These are phyloP conservation scores for Monilinia vaccinii-corymbosi DNA, from an alignment of 2,329 filamentous ascomycete genomes.

Conservation along the genomic window DNA sequence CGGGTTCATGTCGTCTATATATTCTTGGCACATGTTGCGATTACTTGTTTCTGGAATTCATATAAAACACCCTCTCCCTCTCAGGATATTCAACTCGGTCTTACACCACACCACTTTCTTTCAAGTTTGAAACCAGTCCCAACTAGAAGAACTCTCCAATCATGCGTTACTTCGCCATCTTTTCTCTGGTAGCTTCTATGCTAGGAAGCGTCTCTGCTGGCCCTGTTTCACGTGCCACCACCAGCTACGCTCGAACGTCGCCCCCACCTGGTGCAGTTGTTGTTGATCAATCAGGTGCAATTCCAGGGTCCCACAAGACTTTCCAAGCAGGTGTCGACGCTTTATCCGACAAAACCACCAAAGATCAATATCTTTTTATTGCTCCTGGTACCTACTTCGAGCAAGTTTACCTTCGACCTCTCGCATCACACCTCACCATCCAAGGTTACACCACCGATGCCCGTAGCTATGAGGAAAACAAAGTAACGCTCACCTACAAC, in stretches of 20 bases:
- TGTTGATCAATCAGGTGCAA: slow-evolving; percentile 34
- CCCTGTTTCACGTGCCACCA: not conserved
- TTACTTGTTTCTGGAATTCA: not conserved
- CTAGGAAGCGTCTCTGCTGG: not conserved
- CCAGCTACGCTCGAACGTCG: slow-evolving; percentile 30
- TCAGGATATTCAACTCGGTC: not conserved
- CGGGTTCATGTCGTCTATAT: not conserved
- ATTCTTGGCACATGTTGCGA: not conserved
- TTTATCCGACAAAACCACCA: slow-evolving; percentile 35
- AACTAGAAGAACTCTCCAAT: not conserved
- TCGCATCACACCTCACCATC: slow-evolving; percentile 41
- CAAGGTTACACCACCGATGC: slow-evolving; percentile 43
- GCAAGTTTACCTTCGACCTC: slow-evolving; percentile 43
- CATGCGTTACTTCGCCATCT: slow-evolving; percentile 6
- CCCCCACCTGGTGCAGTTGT: slow-evolving; percentile 38
- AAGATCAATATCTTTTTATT: slow-evolving; percentile 45
- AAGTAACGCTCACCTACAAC: slow-evolving; percentile 37
- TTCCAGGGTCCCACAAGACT: slow-evolving; percentile 14
- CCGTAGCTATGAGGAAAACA: slow-evolving; percentile 38
- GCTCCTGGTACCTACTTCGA: slow-evolving; percentile 46
- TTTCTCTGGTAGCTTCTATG: not conserved
- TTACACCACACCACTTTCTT: not conserved
- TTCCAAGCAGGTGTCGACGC: slow-evolving; percentile 24
- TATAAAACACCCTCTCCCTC: not conserved
- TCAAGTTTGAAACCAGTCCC: not conserved